Conservation (phyloP, 768 basidiomycete species). For the Tephrocybe sp. region DNA sequence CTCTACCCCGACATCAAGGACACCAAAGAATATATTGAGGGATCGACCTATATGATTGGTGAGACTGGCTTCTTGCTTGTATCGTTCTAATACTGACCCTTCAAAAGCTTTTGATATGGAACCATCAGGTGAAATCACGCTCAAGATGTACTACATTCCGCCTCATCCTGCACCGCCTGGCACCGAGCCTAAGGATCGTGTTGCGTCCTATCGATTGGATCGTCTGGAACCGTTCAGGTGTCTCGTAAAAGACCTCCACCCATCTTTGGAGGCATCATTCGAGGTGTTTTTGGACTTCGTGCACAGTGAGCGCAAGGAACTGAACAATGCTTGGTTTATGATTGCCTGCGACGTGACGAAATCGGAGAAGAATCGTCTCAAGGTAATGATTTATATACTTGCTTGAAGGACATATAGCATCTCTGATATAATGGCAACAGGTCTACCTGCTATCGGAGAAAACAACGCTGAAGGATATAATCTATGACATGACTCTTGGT, state of each 20-base stretch:
- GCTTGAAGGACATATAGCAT: neutral
- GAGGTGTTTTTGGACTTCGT: slow-evolving; percentile 12
- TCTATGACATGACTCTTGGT: slow-evolving; percentile 17
- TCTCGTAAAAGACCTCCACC: slow-evolving; percentile 9
- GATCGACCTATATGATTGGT: slow-evolving; percentile 17
- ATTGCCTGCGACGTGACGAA: slow-evolving; percentile 12
- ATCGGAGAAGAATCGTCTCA: slow-evolving; percentile 14
- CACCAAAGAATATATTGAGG: slow-evolving; percentile 12
- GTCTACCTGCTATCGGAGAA: slow-evolving; percentile 14
- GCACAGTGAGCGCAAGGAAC: slow-evolving; percentile 11
- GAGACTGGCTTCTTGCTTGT: neutral
- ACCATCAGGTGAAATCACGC: slow-evolving; percentile 15
- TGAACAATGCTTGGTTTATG: slow-evolving; percentile 13
- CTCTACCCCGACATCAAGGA: slow-evolving; percentile 14
- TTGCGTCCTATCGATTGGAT: slow-evolving; percentile 16
- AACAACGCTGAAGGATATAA: slow-evolving; percentile 16
- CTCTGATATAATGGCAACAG: neutral
- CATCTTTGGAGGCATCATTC: slow-evolving; percentile 10
- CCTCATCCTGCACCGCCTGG: slow-evolving; percentile 12
- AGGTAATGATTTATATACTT: slow-evolving; percentile 4
- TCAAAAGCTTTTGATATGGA: slow-evolving; percentile 15
- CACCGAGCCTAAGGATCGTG: slow-evolving; percentile 7
- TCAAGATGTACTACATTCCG: slow-evolving; percentile 18
- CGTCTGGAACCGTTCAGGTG: slow-evolving; percentile 11
- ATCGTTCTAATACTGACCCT: neutral